Base-by-base conservation (phyloP, 2,329 filamentous ascomycete species). In the Pezicula neosporulosa region DNA sequence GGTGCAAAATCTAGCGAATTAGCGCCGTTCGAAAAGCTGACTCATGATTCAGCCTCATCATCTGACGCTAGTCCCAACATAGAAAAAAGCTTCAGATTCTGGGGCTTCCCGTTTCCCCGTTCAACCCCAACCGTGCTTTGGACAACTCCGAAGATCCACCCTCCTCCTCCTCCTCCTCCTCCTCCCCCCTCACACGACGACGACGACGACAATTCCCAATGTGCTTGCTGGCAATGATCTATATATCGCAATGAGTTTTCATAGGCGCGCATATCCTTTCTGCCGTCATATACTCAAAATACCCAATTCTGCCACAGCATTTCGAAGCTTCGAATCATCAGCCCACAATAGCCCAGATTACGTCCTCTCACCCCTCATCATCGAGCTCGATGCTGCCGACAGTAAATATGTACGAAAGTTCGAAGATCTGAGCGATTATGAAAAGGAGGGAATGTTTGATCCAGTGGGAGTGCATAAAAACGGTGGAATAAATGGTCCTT, bases 331-430 rank as follows among this genome's bases (percentile, higher is more conserved):
- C 47, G 52, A 47, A n/a, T 49, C 45, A 9, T 48, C 46, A 1
- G 41, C 48, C 19, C 43, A 38, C 33, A 15, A 16, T 13, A 53
- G 59, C 41, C 56, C 62, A 47, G 42, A 30, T 28, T 52, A 56
- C 54, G 61, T 74, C 21, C 65, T 77, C 38, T 70, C 74, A 12
- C 49, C 69, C 16, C 55, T 76, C 10, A 61, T 81, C 3, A 68
- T 82, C 37, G 77, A 82, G 52, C 74, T 83, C 37, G 79, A 82
- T 56, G 74, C 75, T 42, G 70, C 75, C 53, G 69, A 73, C 18
- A 73, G 61, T 55, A 65, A 60, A 1, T 62, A 68, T 44, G 76
- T 81, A 37, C 74, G 77, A 27, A 60, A 37, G 42, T 39, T 41
- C 15, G 54, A 60, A 24, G 54, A 59, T 18, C 27, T 47, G 16